A percentile compares a stretch with the other conserved stretches of the same genome.
Conservation (phyloP, 208 protist species). For the Leishmania aethiopica region DNA sequence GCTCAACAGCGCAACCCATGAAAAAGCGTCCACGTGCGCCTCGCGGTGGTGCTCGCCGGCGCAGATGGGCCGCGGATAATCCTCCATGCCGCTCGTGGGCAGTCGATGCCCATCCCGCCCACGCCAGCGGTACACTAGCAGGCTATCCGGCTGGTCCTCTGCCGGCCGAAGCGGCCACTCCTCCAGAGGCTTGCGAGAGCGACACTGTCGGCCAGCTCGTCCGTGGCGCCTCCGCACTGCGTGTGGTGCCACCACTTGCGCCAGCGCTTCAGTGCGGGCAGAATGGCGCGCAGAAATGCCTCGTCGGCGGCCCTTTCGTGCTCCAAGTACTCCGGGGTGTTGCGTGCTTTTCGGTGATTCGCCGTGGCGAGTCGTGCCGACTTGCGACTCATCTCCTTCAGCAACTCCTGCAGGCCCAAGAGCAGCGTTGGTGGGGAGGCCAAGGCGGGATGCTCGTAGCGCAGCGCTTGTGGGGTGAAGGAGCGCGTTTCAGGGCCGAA, state of each 20-base stretch:
- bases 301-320: constrained; percentile 44
- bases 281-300: constrained; percentile 52
- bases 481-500: constrained; percentile 48
- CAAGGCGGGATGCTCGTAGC: constrained; percentile 60
- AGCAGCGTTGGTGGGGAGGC: constrained; percentile 69
- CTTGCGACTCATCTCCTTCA: constrained; percentile 54
- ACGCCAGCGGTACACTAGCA: constrained; percentile 82
- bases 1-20: constrained; percentile 80
- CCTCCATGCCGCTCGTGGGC: constrained; percentile 78
- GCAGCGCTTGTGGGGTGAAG: constrained; percentile 37
- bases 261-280: constrained; percentile 65
- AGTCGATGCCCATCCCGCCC: constrained; percentile 57
- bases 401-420: constrained; percentile 61
- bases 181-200: constrained; percentile 47
- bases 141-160: constrained; percentile 34
- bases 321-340: constrained; percentile 46
- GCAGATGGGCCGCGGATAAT: constrained; percentile 77
- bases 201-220: constrained; percentile 38
- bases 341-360: constrained; percentile 49
- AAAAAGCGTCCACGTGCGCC: constrained; percentile 82
- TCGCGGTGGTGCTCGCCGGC: constrained; percentile 52
- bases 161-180: constrained; percentile 47
- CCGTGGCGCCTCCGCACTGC: constrained; percentile 50
- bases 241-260: constrained; percentile 77
- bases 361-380: constrained; percentile 24